These are phyloP conservation scores for Leccinum subatratum DNA, from an alignment of 1,284 basidiomycete genomes.

Conservation along the genomic window DNA sequence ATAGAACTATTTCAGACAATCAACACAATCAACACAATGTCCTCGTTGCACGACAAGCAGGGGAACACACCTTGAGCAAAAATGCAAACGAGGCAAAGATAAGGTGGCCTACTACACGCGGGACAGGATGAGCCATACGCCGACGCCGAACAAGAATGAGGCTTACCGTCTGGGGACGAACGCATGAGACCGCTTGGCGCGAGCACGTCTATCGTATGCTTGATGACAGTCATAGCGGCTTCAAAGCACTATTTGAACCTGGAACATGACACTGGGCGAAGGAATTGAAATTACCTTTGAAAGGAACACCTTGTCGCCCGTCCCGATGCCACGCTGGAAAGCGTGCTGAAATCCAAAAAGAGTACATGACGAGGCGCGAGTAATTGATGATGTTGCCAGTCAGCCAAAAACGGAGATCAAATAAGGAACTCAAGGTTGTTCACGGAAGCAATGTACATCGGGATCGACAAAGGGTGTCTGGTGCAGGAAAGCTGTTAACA, in stretches of 20 bases:
- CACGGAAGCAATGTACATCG: constrained; percentile 69
- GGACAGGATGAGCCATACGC: background rate
- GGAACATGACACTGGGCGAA: background rate
- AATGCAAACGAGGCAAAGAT: constrained; percentile 82
- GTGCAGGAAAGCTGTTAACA: constrained; percentile 1
- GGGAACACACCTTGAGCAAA: constrained; percentile 62
- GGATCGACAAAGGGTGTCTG: constrained; percentile 59
- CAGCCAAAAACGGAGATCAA: constrained; percentile 12
- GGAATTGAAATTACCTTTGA: constrained; percentile 47
- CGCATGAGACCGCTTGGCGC: constrained; percentile 75
- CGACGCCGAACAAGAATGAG: background rate
- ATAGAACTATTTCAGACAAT: constrained; percentile 46
- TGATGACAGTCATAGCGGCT: constrained; percentile 64
- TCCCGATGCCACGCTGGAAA: constrained; percentile 62
- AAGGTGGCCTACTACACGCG: constrained; percentile 63
- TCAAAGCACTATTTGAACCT: constrained; percentile 41
- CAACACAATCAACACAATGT: background rate
- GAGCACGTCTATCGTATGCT: constrained; percentile 59
- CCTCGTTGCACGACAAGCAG: background rate
- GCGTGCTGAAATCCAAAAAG: constrained; percentile 81
- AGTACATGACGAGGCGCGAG: constrained; percentile 77
- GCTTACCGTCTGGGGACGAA: constrained; percentile 72
- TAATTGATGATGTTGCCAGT: constrained; percentile 50
- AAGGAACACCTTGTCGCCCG: constrained; percentile 62
- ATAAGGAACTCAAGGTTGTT: constrained; percentile 27